Percentiles rank a stretch among this genome's conserved stretches.
phyloP scores from a whole-genome alignment of 192 early-diverging fungal species.

The Rhizophagus clarus region DNA sequence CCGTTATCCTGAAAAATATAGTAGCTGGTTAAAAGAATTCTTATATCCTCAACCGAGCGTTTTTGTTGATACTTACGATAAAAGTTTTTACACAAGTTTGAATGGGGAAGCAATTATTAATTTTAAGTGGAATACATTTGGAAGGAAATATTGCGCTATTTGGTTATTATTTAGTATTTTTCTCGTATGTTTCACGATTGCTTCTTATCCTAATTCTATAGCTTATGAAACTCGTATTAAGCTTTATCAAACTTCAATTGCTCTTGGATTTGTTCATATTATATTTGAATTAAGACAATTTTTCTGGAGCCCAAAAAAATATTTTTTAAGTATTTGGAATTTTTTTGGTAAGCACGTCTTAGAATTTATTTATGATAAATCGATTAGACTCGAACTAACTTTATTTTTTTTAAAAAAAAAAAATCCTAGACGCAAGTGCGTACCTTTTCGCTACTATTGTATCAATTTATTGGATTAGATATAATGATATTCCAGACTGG shows the following conservation, averaged over 20 bases:
- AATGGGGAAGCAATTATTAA: slow-evolving; percentile 14
- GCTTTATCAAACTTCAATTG: background rate
- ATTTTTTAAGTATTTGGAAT: background rate
- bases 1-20: background rate
- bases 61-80: background rate
- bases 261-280: background rate
- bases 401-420: background rate
- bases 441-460: background rate
- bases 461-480: slow-evolving; percentile 3
- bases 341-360: background rate
- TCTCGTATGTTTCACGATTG: background rate
- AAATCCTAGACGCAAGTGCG: background rate
- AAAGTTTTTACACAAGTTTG: background rate
- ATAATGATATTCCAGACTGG: background rate
- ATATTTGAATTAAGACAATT: slow-evolving; percentile 10
- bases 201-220: background rate
- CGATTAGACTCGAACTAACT: background rate
- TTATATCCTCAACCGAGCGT: background rate
- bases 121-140: slow-evolving; percentile 17
- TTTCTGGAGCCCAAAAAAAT: background rate
- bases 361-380: background rate
- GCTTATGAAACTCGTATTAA: background rate
- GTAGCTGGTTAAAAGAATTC: background rate
- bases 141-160: background rate
- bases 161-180: background rate